phyloP scores from a whole-genome alignment of 2,329 filamentous ascomycete genomes.

The Ilyonectria mors-panacis region DNA sequence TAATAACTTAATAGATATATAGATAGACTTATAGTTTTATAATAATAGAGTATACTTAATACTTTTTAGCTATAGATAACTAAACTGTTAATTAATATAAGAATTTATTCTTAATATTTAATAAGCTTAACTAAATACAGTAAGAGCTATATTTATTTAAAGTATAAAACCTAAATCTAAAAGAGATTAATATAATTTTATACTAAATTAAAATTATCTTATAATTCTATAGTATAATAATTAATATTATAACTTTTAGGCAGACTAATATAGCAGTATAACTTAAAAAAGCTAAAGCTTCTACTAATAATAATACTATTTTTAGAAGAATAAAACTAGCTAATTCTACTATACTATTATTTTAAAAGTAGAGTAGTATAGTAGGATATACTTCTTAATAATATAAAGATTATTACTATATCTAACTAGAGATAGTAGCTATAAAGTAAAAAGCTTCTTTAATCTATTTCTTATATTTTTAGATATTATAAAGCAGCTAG shows the following conservation, averaged over 20 bases:
- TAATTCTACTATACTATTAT: neutral
- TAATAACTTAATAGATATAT: neutral
- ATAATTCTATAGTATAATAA: neutral
- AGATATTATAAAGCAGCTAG: neutral
- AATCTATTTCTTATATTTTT: neutral
- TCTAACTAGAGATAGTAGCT: neutral
- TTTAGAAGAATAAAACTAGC: neutral
- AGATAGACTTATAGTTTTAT: neutral
- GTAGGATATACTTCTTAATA: neutral
- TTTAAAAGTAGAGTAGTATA: neutral
- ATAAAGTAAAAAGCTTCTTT: neutral
- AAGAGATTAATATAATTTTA: neutral
- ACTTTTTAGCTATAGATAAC: too few relatives aligned
- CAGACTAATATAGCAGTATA: neutral
- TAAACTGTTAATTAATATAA: too few relatives aligned
- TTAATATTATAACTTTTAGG: neutral
- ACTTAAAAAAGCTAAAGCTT: neutral
- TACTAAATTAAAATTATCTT: slow-evolving; percentile 1
- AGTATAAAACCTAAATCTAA: neutral
- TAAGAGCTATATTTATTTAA: too few relatives aligned
- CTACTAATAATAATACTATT: neutral
- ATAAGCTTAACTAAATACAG: neutral
- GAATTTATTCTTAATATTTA: neutral
- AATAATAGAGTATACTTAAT: neutral
- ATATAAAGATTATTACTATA: neutral